Evolutionary conservation across 768 basidiomycete genomes (phyloP).

Genomic region (Rubroboletus pulcherrimus): DNA sequence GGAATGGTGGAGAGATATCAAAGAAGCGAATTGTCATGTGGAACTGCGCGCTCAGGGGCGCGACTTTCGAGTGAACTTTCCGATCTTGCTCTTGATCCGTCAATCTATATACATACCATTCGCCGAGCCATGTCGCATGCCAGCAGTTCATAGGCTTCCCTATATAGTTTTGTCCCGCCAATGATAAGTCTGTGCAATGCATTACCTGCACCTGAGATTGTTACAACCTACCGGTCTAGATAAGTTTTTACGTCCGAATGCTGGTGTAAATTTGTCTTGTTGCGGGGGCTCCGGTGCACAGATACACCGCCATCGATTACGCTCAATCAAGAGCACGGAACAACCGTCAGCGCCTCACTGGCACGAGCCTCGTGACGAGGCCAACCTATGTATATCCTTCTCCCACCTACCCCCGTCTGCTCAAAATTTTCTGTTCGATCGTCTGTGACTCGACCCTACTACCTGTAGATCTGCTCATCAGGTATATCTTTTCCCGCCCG

Average conservation of each 20-base stretch:
- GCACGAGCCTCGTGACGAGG: neutral
- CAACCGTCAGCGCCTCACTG: neutral
- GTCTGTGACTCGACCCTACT: constrained; percentile 14
- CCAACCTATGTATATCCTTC: constrained; percentile 15
- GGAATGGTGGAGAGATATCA: neutral
- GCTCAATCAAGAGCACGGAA: constrained; percentile 7
- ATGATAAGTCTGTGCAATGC: neutral
- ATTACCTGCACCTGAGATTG: neutral
- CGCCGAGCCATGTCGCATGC: neutral
- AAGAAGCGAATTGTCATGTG: neutral
- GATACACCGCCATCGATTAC: constrained; percentile 25
- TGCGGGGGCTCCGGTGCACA: neutral
- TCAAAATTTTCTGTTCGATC: constrained; percentile 2
- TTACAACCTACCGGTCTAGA: neutral
- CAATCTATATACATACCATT: neutral
- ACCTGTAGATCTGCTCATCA: constrained; percentile 12
- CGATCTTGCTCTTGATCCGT: neutral
- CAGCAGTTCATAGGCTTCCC: neutral
- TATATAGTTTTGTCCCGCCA: neutral
- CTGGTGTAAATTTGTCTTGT: neutral
- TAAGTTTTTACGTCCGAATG: neutral
- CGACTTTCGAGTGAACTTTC: neutral
- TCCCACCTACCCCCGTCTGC: constrained; percentile 15
- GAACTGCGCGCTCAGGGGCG: neutral
- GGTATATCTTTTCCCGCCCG: neutral